Base-by-base conservation (phyloP, 2,329 filamentous ascomycete genomes). In the Colletotrichum sansevieriae region DNA sequence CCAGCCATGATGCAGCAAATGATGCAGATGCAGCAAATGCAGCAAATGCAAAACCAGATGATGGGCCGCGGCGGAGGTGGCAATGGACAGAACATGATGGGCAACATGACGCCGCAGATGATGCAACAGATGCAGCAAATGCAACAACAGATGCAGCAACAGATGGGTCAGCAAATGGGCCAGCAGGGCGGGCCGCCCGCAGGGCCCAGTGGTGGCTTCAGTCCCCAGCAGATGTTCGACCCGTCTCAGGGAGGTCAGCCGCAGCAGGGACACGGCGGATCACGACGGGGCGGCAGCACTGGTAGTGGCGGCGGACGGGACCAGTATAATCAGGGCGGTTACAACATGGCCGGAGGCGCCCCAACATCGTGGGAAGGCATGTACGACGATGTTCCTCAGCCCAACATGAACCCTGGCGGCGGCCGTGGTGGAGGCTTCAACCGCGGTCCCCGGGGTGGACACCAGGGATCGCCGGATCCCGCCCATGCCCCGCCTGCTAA, bases 341-440 rank as follows among this genome's bases (percentile, higher is more conserved):
- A 80, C 65, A 76, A 75, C 58, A 77, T 79, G 71, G 77, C 66
- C 75, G 86, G 82, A 43, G 83, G 88, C 51, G 90, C 89, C 15
- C 91, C 92, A n/a, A 93, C 92, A 25, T 95, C 91, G 46, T 98
- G 95, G 94, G 95, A 98, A 79, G 95, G 95, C 75, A 97, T 97
- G 94, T 98, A 98, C 79, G 95, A 98, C 77, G 95, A 98, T 78
- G 93, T 95, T 2, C 95, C 94, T 15, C 93, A 95, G 77, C 93
- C 93, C 5, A 90, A 91, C 74, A 87, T 90, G 73, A 84, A 81
- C 73, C 83, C 82, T 15, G 85, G 83, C 54, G 84, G 85, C 58
- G 81, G 83, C 69, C 78, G 78, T 74, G 76, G 77, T 75, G 76
- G 77, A 74, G 79, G 77, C 44, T 79, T 79, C 72, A 74, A 77